Evolutionary conservation across 257 asterid species (phyloP), one percentile per base, ranked within the genome.

Genomic region (Buddleja alternifolia): DNA sequence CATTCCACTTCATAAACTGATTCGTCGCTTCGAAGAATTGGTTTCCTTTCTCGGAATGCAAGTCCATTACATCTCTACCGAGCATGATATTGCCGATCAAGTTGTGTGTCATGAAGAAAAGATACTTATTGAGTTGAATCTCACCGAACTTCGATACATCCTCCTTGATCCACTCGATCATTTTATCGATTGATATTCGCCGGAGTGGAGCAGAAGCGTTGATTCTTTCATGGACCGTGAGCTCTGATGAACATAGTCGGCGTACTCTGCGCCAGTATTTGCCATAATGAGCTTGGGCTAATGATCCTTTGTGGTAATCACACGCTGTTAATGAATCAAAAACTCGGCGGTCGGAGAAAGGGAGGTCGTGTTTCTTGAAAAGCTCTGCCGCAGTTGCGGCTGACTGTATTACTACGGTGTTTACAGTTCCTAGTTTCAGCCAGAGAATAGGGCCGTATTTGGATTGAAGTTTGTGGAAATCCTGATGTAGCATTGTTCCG

Each of bases 321-420:
- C 78, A 73, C 4, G 79, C 69, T n/a, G 66, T 71, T 78, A 78
- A 57, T 0, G 70, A 58, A 37, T 83, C 62, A 0, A 44, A 65
- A 8, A 68, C 58, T 53, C 34, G 52, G 10, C 84, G 69, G 15
- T 78, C 82, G 0, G 78, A 67, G 53, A 80, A 81, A 7, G 59
- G 8, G 10, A 66, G 60, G 21, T 78, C 88, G 19, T 70, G 84
- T 24, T 73, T 80, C 81, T 75, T 83, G 84, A 83, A 78, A 10
- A 80, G 68, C 58, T 80, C 86, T 0, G 69, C 66, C 17, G 88
- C 82, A 3, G 78, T 58, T 2, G 80, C 61, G 5, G 80, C 80
- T 0, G 81, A 60, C 24, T 58, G 80, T 17, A 83, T 14, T 2
- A 74, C 81, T 15, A 80, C 16, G 4, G 82, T 52, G 24, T 80